A percentile compares a stretch with the other conserved stretches of the same genome.
phyloP scores from a whole-genome alignment of 805 yeast species.

The Suhomyces faveliae region DNA sequence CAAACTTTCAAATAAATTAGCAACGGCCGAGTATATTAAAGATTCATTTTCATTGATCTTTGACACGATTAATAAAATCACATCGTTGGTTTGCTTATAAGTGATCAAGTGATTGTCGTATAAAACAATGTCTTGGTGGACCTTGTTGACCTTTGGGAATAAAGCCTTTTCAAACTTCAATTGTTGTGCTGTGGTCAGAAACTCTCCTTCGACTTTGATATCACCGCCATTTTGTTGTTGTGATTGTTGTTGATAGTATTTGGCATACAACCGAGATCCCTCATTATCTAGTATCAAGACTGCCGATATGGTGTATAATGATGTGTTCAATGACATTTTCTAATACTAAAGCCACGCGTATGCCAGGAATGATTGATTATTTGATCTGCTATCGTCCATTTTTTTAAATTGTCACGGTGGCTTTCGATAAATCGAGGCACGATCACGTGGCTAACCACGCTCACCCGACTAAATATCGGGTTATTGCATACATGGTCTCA shows the following conservation, averaged over 20 bases:
- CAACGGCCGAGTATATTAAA: conserved; percentile 68
- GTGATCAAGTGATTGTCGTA: conserved; percentile 77
- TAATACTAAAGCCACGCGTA: background rate
- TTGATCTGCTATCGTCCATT: conserved; percentile 7
- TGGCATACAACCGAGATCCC: conserved; percentile 78
- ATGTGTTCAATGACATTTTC: conserved; percentile 47
- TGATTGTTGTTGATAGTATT: conserved; percentile 76
- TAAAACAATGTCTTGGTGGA: conserved; percentile 74
- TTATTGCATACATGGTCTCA: background rate
- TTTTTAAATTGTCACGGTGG: conserved; percentile 4
- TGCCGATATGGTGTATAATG: conserved; percentile 82
- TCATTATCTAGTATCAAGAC: conserved; percentile 76
- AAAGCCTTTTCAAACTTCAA: conserved; percentile 70
- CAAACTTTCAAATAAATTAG: conserved; percentile 78
- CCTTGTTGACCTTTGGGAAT: conserved; percentile 74
- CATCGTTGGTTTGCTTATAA: conserved; percentile 83
- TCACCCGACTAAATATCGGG: background rate
- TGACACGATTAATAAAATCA: conserved; percentile 69
- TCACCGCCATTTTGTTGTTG: conserved; percentile 5
- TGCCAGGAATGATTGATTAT: background rate
- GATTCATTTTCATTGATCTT: conserved; percentile 82
- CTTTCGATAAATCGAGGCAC: background rate
- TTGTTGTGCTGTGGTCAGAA: conserved; percentile 59
- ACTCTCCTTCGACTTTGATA: conserved; percentile 24
- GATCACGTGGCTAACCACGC: background rate